Evolutionary conservation across 148 eudicot species (phyloP).

Genomic region (Chenopodium quinoa): DNA sequence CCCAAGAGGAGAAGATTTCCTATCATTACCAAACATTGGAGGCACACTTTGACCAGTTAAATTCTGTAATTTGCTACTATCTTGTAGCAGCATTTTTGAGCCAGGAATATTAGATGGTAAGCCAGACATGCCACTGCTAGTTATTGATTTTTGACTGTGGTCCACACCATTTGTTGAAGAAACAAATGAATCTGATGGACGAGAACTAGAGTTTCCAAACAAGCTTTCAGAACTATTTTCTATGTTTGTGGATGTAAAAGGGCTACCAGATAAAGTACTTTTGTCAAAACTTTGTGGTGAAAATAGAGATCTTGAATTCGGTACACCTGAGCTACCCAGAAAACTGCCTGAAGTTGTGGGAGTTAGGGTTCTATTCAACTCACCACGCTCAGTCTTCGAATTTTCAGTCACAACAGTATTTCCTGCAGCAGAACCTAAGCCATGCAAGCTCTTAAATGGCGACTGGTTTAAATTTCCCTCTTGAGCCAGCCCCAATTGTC

Average conservation of each 20-base stretch:
- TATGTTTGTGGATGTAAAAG: constrained; percentile 8
- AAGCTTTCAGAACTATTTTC: constrained; percentile 26
- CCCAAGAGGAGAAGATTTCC: constrained; percentile 36
- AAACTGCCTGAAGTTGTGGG: constrained; percentile 23
- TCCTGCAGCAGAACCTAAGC: constrained; percentile 17
- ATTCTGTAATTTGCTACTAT: constrained; percentile 31
- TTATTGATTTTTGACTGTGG: constrained; percentile 28
- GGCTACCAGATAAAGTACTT: constrained; percentile 15
- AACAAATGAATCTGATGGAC: constrained; percentile 21
- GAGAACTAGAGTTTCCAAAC: constrained; percentile 28
- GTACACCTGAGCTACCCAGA: constrained; percentile 15
- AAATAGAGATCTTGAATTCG: constrained; percentile 28
- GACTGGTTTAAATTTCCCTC: constrained; percentile 27
- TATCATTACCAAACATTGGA: constrained; percentile 33
- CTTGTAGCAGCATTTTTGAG: constrained; percentile 32
- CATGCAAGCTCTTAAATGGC: constrained; percentile 25
- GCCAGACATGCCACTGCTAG: constrained; percentile 24
- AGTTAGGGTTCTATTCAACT: constrained; percentile 19
- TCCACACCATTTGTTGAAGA: constrained; percentile 28
- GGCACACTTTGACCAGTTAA: constrained; percentile 25
- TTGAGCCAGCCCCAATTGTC: constrained; percentile 19
- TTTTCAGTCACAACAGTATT: constrained; percentile 23
- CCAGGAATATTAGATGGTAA: constrained; percentile 25
- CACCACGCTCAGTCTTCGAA: constrained; percentile 24
- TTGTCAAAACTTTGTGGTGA: constrained; percentile 25